phyloP scores from a whole-genome alignment of 352 stramenopile species.

The Globisporangium cederbergense region DNA sequence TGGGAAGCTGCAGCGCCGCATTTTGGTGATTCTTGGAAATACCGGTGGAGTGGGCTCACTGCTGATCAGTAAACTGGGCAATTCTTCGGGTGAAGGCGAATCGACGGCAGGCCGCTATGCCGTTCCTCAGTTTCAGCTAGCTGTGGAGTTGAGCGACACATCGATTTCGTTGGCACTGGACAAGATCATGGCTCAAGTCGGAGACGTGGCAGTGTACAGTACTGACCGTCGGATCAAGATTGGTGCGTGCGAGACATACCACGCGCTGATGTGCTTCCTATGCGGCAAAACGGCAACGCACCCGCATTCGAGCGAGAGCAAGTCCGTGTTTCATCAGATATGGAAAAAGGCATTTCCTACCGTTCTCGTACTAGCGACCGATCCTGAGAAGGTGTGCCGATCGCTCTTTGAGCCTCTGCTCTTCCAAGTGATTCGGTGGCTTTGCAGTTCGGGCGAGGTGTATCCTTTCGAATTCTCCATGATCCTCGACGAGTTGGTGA shows the following conservation, averaged over 20 bases:
- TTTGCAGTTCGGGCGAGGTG: constrained; percentile 46
- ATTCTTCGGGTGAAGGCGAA: constrained; percentile 12
- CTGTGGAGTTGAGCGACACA: constrained; percentile 44
- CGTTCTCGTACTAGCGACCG: constrained; percentile 53
- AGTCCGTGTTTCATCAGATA: constrained; percentile 57
- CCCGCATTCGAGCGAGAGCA: constrained; percentile 51
- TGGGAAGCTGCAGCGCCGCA: constrained; percentile 48
- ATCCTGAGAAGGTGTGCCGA: constrained; percentile 68
- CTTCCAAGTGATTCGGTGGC: constrained; percentile 71
- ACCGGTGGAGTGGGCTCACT: constrained; percentile 41
- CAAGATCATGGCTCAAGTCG: constrained; percentile 48
- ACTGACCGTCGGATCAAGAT: constrained; percentile 63
- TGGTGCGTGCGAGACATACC: constrained; percentile 60
- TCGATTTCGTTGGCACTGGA: constrained; percentile 40
- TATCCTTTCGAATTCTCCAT: constrained; percentile 69
- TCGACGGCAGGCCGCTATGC: constrained; percentile 5
- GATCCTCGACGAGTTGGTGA: constrained; percentile 56
- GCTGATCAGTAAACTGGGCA: constrained; percentile 35
- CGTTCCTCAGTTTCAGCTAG: constrained; percentile 28
- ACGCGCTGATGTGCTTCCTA: constrained; percentile 65
- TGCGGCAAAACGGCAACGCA: constrained; percentile 69
- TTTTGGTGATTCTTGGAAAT: constrained; percentile 60
- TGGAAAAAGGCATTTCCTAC: constrained; percentile 53
- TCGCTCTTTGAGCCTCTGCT: constrained; percentile 69
- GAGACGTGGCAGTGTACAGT: constrained; percentile 39